Evolutionary conservation across 345 rosid species (phyloP), one percentile per base, ranked within the genome.

Genomic region (Citrus maxima): DNA sequence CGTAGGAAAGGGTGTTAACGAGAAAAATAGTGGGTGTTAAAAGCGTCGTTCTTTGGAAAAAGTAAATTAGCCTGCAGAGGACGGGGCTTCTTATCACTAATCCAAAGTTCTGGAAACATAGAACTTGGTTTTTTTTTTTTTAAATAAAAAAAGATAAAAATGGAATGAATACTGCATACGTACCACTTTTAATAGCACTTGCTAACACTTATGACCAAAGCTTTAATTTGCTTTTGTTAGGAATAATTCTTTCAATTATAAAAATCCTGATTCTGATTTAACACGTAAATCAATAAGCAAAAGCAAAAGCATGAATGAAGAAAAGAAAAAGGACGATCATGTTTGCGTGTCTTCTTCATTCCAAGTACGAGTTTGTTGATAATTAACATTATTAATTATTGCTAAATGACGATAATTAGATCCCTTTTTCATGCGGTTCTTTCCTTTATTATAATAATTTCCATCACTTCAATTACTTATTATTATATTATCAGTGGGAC

Each of bases 211-310:
- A 18, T 21, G 18, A 38, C 6, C 10, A 42, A 74, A 61, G 77
- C 35, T 73, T 37, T 24, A 40, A 40, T 46, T 12, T 42, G 37
- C 65, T 24, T 62, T 71, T 40, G 9, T 19, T 46, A 55, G 56
- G 70, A 75, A 80, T 67, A 54, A 68, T 59, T 22, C 12, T 22
- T 59, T 22, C 27, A 59, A 58, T 70, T 76, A 51, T 32, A 54
- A 38, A 70, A 73, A 58, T 21, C 22, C 46, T 35, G 78, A 69
- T 67, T 81, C 69, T 61, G 78, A 81, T 49, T 81, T 61, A 61
- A 68, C 70, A 67, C 25, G 25, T 65, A 46, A 22, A 21, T 13
- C 28, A 1, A 37, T 5, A 60, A 42, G 49, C 42, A 1, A 35
- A 71, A 27, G 61, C 27, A 59, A 65, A 67, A 24, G 67, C n/a